Conservation (phyloP, 1,284 basidiomycete species). For the Ganoderma boninense region DNA sequence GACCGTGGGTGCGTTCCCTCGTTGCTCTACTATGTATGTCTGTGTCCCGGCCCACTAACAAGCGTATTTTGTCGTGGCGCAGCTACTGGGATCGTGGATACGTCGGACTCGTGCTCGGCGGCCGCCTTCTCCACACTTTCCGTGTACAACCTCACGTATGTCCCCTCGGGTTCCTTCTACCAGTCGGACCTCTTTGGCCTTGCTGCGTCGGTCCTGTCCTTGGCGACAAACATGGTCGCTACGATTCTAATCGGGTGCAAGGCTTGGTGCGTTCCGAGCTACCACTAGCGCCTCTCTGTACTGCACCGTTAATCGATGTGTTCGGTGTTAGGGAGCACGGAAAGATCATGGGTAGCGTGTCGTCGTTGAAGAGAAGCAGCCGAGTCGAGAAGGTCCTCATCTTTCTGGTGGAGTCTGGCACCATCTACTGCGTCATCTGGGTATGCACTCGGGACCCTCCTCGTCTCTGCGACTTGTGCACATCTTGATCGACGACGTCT, state of each 20-base stretch:
- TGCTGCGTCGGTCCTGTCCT: not conserved
- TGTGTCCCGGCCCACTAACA: too few species aligned
- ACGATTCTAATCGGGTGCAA: not conserved
- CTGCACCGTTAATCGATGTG: not conserved
- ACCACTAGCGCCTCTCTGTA: not conserved
- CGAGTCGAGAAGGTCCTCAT: conserved; percentile 10
- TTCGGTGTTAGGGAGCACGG: conserved; percentile 9
- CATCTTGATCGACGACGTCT: not conserved
- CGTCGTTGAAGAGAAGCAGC: conserved; percentile 8
- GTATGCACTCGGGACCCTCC: not conserved
- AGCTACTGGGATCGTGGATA: not conserved
- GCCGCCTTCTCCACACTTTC: not conserved
- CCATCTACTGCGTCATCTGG: conserved; percentile 15
- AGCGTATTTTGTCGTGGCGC: too few species aligned
- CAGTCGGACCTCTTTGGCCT: not conserved
- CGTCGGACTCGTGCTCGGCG: not conserved
- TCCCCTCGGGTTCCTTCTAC: not conserved
- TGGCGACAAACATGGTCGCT: not conserved
- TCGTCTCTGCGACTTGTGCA: not conserved
- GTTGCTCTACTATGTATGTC: too few species aligned
- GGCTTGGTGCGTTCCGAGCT: not conserved
- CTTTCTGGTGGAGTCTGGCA: conserved; percentile 15
- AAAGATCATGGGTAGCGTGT: conserved; percentile 4
- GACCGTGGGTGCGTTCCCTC: conserved; percentile 5
- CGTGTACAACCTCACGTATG: not conserved